phyloP scores from a whole-genome alignment of 495 filamentous ascomycete genomes.

The Monascus purpureus region DNA sequence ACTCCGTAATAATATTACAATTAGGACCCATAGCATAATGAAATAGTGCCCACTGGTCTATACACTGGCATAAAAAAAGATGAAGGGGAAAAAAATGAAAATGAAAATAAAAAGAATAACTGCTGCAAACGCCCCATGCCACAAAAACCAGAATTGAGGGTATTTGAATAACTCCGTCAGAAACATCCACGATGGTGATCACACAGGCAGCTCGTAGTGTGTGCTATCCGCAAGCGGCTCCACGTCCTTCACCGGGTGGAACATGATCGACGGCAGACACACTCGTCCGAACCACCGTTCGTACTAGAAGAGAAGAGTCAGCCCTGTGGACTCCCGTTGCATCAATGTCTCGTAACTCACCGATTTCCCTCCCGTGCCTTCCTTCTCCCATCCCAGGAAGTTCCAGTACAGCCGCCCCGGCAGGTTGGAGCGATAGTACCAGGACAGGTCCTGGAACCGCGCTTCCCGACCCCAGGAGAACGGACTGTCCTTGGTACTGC shows the following conservation, averaged over 20 bases:
- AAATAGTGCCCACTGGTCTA: too few relatives aligned
- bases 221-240: background rate
- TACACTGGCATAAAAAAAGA: too few relatives aligned
- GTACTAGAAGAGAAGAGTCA: background rate
- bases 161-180: too few relatives aligned
- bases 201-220: background rate
- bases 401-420: conserved; percentile 7
- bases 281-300: background rate
- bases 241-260: background rate
- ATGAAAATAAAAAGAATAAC: background rate
- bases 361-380: background rate
- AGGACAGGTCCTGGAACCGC: conserved; percentile 1
- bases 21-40: too few relatives aligned
- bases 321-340: background rate
- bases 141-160: too few relatives aligned
- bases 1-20: too few relatives aligned
- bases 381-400: conserved; percentile 3
- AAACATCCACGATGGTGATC: background rate
- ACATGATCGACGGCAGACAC: background rate
- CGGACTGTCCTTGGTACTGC: background rate
- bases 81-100: background rate
- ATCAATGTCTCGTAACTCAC: background rate
- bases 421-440: conserved; percentile 2
- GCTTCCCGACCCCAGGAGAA: background rate
- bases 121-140: too few relatives aligned